phyloP scores from a whole-genome alignment of 225 moss, liverwort and hornwort genomes.

The Lunularia cruciata region DNA sequence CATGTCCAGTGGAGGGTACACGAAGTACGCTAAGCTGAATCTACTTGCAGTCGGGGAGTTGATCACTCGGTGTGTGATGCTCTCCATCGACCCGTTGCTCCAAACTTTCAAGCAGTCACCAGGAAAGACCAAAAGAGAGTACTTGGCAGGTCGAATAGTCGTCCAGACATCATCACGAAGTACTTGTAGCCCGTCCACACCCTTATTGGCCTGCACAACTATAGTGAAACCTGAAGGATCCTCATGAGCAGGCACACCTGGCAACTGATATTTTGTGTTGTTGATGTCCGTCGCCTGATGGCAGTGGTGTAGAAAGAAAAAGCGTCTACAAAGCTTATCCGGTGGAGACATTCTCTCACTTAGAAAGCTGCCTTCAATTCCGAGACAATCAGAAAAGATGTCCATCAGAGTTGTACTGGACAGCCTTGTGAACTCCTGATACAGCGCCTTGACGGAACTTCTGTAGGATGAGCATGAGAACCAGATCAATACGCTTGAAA shows the following conservation, averaged over 20 bases:
- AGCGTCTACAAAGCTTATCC: not conserved
- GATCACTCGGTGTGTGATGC: slow-evolving; percentile 5
- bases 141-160: not conserved
- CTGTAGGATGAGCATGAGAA: not conserved
- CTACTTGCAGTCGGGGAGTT: slow-evolving; percentile 2
- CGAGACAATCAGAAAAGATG: not conserved
- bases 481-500: no score
- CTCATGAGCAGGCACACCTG: slow-evolving; percentile 7
- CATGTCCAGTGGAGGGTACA: not conserved
- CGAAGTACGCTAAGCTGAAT: slow-evolving; percentile 10
- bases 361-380: not conserved
- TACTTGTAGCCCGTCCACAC: not conserved
- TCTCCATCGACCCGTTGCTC: slow-evolving; percentile 10
- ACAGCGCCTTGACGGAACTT: not conserved
- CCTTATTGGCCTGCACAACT: slow-evolving; percentile 1
- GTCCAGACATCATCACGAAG: not conserved
- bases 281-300: not conserved
- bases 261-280: not conserved
- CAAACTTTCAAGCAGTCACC: slow-evolving; percentile 9
- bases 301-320: not conserved
- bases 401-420: not conserved
- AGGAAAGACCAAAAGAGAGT: not conserved
- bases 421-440: slow-evolving; percentile 7
- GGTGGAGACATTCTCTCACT: not conserved
- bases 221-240: slow-evolving; percentile 4